These are phyloP conservation scores for Penicillium italicum DNA, from an alignment of 2,329 filamentous ascomycete species.

Conservation along the genomic window DNA sequence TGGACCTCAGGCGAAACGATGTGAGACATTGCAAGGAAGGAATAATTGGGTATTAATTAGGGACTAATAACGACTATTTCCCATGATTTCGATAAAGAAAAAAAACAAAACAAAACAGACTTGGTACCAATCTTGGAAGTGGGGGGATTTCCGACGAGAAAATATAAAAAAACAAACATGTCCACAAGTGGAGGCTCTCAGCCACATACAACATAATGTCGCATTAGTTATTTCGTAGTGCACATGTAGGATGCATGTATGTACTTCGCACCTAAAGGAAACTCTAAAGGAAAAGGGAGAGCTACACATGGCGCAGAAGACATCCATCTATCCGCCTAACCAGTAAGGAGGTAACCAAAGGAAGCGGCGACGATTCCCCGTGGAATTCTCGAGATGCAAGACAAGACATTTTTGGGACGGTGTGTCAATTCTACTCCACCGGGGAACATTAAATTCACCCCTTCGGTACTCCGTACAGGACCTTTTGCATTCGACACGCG, in stretches of 20 bases:
- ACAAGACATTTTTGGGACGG: conserved; percentile 3
- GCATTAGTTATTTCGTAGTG: not conserved
- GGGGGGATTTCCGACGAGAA: not conserved
- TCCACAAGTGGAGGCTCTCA: not conserved
- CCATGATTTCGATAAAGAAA: not conserved
- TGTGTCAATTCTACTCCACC: not conserved
- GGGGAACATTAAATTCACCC: not conserved
- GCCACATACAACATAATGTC: not conserved
- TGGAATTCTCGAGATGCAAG: conserved; percentile 4
- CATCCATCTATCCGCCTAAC: not conserved
- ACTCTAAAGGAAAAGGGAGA: no score
- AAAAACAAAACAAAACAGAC: not conserved
- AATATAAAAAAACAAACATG: no score
- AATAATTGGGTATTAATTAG: not conserved
- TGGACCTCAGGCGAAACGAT: not conserved
- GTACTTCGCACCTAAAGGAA: not conserved
- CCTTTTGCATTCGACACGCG: conserved; percentile 1
- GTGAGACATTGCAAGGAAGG: conserved; percentile 1
- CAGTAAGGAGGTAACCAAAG: not conserved
- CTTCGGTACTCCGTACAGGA: not conserved
- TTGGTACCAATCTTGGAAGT: no score
- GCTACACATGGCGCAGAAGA: conserved; percentile 2
- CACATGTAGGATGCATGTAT: not conserved
- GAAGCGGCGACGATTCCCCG: not conserved
- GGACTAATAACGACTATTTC: not conserved